These are phyloP conservation scores for Phyllostachys edulis DNA, from an alignment of 176 grass and related monocot species.

Conservation along the genomic window DNA sequence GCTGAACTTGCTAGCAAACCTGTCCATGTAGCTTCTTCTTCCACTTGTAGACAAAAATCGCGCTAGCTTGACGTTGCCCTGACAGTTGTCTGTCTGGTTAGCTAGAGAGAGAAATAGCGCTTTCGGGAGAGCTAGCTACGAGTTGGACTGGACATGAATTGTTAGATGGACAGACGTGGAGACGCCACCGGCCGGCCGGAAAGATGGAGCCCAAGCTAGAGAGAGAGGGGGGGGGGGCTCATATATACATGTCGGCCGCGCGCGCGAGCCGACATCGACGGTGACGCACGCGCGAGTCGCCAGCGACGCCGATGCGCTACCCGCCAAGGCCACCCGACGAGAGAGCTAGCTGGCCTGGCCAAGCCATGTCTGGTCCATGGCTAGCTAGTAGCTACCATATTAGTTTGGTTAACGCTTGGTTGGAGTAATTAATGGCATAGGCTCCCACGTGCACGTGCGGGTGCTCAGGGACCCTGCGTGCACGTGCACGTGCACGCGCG, in stretches of 20 bases:
- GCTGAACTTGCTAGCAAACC: neutral
- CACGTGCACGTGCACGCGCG: no score
- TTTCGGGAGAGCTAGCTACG: constrained; percentile 10
- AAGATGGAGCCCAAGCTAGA: constrained; percentile 30
- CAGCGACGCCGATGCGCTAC: constrained; percentile 16
- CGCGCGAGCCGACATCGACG: neutral
- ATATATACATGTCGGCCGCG: neutral
- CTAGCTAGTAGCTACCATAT: no score
- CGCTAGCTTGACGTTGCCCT: neutral
- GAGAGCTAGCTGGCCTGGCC: neutral
- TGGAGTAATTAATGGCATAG: no score
- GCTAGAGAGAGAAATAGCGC: neutral
- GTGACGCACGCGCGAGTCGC: neutral
- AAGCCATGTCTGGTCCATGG: neutral
- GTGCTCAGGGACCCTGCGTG: no score
- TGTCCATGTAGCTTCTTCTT: neutral
- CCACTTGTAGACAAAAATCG: neutral
- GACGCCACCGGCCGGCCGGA: constrained; percentile 13
- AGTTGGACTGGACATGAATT: neutral
- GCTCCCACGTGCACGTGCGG: no score
- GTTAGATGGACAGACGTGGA: constrained; percentile 35
- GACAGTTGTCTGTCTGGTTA: neutral
- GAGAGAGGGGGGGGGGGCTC: neutral
- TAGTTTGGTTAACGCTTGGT: no score
- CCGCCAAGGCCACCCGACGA: neutral